Base-by-base conservation (phyloP, 2,329 filamentous ascomycete species). In the Leptographium radiaticola region DNA sequence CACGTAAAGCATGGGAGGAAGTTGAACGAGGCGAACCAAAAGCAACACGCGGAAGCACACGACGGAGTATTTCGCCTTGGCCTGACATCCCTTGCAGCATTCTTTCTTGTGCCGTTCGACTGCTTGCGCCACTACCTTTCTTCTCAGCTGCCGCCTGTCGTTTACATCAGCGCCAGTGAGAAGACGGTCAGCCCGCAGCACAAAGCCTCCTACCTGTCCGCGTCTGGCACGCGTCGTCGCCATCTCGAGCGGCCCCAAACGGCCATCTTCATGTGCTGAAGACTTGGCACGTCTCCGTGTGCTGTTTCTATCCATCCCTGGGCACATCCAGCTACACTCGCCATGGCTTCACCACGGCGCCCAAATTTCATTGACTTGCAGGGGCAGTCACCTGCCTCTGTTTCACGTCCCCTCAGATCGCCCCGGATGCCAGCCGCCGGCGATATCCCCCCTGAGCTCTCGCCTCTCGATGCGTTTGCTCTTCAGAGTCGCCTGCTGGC, bases 381-480 rank as follows among this genome's bases (percentile, higher is more conserved):
- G 65, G 75, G 79, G 53, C 70, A 74, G 56, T 82, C 81, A 40
- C 71, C 76, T 51, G 69, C 73, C 31, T 79, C 77, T 12, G 64
- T 72, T 52, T 72, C 76, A 18, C 75, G 75, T 53, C 77, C 80
- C n/a, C 68, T 84, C 38, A 75, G 76, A 59, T 89, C 86, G n/a
- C 86, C 86, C 44, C 83, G 86, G 57, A 72, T 89, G 56, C 85
- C 89, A 67, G 76, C 87, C 55, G 85, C 86, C 55, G 87, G 87
- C 57, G 87, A 91, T 62, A 79, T 86, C 1, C 91, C 93, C 20
- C 93, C 93, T 6, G 87, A 93, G 52, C 76, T 97, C 54, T 97
- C 93, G 9, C 93, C 93, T 12, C 79, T 98, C 59, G 93, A 98
- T 75, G 91, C 91, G 49, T 94, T 98, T 66, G 91, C 91, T 25